phyloP scores from a whole-genome alignment of 805 yeast species.

The Schwanniomyces pseudopolymorphus region DNA sequence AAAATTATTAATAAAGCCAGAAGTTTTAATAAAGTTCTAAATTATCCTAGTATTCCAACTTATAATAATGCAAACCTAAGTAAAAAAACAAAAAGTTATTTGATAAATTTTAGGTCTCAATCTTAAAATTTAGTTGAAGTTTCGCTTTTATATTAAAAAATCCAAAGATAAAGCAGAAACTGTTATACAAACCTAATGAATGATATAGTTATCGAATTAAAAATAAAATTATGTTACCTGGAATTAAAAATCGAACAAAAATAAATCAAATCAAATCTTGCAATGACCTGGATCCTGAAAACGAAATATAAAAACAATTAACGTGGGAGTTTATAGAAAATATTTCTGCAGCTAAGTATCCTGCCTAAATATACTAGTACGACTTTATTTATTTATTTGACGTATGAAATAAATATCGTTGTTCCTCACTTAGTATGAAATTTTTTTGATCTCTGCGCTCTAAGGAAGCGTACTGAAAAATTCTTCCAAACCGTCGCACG shows the following conservation, averaged over 20 bases:
- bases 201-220: conserved; percentile 4
- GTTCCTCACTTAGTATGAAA: background rate
- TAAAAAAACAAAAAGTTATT: background rate
- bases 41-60: background rate
- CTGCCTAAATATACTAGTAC: background rate
- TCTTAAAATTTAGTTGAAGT: background rate
- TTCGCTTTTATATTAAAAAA: background rate
- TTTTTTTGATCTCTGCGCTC: conserved; percentile 4
- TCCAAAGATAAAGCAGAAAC: conserved; percentile 1
- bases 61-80: background rate
- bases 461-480: background rate
- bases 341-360: background rate
- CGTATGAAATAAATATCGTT: background rate
- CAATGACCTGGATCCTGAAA: background rate
- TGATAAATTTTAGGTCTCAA: background rate
- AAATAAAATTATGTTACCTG: conserved; percentile 1
- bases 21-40: too few relatives aligned
- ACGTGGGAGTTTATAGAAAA: background rate
- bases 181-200: conserved; percentile 2
- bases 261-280: conserved; percentile 1
- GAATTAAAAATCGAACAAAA: conserved; percentile 1
- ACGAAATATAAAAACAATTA: conserved; percentile 2
- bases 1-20: background rate
- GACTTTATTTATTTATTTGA: background rate
- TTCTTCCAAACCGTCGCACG: background rate